A percentile compares a stretch with the other conserved stretches of the same genome.
Evolutionary conservation across 441 rosid species (phyloP).

Genomic region (Aleurites moluccanus): DNA sequence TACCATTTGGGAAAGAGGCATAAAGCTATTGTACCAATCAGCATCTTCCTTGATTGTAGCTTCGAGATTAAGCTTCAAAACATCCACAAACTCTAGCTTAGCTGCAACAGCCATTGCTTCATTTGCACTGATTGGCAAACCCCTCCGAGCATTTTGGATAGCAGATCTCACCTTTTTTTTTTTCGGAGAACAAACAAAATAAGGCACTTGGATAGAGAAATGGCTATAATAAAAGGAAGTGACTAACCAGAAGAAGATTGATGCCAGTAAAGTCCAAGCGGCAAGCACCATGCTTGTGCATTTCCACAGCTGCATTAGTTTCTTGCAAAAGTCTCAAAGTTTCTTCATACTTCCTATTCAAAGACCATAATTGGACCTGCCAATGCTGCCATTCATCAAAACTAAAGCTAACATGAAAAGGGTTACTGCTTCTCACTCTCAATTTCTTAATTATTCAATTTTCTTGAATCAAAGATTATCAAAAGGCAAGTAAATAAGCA

Average conservation of each 20-base stretch:
- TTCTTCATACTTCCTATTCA: conserved; percentile 56
- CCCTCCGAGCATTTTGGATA: conserved; percentile 48
- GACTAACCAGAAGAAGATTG: conserved; percentile 49
- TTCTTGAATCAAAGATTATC: not conserved
- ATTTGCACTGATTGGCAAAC: conserved; percentile 45
- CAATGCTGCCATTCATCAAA: not conserved
- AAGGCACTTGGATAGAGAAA: not conserved
- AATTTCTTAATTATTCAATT: not conserved
- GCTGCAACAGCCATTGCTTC: conserved; percentile 69
- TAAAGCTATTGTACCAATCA: conserved; percentile 62
- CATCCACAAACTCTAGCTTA: conserved; percentile 53
- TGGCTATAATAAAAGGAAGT: not conserved
- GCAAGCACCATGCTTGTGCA: conserved; percentile 70
- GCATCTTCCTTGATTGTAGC: conserved; percentile 65
- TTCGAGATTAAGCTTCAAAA: conserved; percentile 68
- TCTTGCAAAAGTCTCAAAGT: conserved; percentile 73
- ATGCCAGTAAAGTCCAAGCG: conserved; percentile 59
- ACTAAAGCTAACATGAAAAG: not conserved
- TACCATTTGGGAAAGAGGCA: conserved; percentile 81
- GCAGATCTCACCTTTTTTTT: conserved; percentile 57
- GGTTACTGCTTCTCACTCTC: not conserved
- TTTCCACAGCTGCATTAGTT: conserved; percentile 75
- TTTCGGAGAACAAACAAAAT: conserved; percentile 19
- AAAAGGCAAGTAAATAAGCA: not conserved
- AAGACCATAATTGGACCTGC: conserved; percentile 62